Percentiles rank a stretch among this genome's conserved stretches.
Conservation (phyloP, 768 basidiomycete genomes). For the Clavulina sp. region DNA sequence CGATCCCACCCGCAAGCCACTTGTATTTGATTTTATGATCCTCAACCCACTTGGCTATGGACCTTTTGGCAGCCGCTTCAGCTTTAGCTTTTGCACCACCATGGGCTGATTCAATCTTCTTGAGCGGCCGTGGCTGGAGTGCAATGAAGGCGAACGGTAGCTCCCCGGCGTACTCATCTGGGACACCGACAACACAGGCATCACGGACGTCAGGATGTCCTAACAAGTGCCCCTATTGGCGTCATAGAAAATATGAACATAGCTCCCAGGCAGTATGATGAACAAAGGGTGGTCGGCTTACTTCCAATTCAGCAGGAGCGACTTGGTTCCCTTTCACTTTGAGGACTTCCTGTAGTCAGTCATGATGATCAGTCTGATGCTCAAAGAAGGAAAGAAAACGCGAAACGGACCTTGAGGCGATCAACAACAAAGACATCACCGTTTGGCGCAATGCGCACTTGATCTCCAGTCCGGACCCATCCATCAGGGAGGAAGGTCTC, state of each 20-base stretch:
- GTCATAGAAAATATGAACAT: too few relatives aligned
- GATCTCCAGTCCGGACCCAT: conserved; percentile 55
- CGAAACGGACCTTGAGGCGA: conserved; percentile 34
- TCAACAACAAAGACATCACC: conserved; percentile 44
- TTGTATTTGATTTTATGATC: conserved; percentile 43
- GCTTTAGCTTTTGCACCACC: too few relatives aligned
- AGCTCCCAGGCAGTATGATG: too few relatives aligned
- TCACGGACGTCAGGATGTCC: conserved; percentile 38
- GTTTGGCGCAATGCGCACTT: conserved; percentile 35
- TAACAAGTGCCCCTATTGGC: conserved; percentile 31
- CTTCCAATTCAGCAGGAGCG: conserved; percentile 32
- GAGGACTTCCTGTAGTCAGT: conserved; percentile 13
- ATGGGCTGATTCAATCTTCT: conserved; percentile 21
- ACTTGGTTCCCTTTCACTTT: conserved; percentile 45
- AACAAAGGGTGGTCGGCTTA: too few relatives aligned
- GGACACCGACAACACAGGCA: conserved; percentile 47
- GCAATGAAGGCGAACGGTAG: conserved; percentile 53
- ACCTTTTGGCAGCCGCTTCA: conserved; percentile 24
- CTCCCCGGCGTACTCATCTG: conserved; percentile 51
- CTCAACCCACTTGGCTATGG: conserved; percentile 24
- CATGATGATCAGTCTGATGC: too few relatives aligned
- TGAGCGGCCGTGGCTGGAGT: conserved; percentile 26
- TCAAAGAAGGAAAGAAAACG: too few relatives aligned
- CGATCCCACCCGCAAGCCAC: conserved; percentile 39
- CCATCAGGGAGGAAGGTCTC: conserved; percentile 14